Evolutionary conservation across 2,329 filamentous ascomycete genomes (phyloP).

Genomic region (Claviceps lovelessii): DNA sequence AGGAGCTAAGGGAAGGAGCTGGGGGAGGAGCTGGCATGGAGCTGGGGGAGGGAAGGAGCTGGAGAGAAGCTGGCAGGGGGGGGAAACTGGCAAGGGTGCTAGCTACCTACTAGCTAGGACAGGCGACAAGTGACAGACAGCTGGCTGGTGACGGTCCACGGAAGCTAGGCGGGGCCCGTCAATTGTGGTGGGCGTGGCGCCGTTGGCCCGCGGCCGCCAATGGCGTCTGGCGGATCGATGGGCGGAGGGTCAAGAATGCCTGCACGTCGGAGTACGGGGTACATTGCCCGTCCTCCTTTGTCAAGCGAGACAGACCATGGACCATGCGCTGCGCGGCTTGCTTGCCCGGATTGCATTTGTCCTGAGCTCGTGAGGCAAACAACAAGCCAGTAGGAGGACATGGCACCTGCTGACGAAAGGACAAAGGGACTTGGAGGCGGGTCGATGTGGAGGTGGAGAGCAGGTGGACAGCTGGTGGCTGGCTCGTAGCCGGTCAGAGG

Average conservation of each 20-base stretch:
- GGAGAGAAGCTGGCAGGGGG: no score
- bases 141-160: neutral
- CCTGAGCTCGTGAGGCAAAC: neutral
- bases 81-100: neutral
- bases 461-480: neutral
- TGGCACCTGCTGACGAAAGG: neutral
- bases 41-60: neutral
- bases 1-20: neutral
- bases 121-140: neutral
- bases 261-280: neutral
- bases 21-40: neutral
- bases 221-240: neutral
- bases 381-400: neutral
- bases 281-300: no score
- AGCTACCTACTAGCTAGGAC: no score
- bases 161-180: neutral
- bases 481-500: neutral
- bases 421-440: neutral
- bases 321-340: neutral
- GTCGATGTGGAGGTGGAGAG: neutral
- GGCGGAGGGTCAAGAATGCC: neutral
- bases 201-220: constrained; percentile 1
- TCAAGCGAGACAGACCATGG: no score
- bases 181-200: neutral
- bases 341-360: neutral